A percentile compares a stretch with the other conserved stretches of the same genome.
These are phyloP conservation scores for Corniculantispora saksenae DNA, from an alignment of 2,329 filamentous ascomycete genomes.

Conservation along the genomic window DNA sequence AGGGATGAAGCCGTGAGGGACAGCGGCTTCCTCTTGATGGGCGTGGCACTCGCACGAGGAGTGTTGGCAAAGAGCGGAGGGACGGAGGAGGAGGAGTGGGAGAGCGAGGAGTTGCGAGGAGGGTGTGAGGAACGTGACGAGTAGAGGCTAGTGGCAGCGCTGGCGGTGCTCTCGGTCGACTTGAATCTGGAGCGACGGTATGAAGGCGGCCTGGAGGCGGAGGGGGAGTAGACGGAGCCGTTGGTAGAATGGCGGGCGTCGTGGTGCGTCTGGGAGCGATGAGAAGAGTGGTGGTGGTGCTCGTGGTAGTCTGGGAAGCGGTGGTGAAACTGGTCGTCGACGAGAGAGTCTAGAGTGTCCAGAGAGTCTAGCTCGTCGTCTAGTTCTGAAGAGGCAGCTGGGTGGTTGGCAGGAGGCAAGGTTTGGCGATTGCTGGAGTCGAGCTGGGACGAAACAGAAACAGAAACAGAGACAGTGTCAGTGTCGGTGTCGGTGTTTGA, in stretches of 20 bases:
- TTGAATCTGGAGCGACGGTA: constrained; percentile 13
- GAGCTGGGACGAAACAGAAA: constrained; percentile 29
- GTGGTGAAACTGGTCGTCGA: constrained; percentile 10
- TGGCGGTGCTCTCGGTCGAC: constrained; percentile 19
- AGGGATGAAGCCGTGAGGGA: constrained; percentile 56
- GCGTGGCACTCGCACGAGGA: constrained; percentile 25
- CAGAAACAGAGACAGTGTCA: too few species aligned
- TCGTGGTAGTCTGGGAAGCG: constrained; percentile 12
- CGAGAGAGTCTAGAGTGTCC: too few species aligned
- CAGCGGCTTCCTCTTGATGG: constrained; percentile 62
- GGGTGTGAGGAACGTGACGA: constrained; percentile 31
- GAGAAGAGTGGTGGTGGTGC: constrained; percentile 17
- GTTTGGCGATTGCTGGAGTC: not conserved
- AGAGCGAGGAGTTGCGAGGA: constrained; percentile 20
- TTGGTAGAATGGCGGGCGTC: constrained; percentile 4
- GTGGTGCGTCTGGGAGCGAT: not conserved
- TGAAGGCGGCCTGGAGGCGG: constrained; percentile 5
- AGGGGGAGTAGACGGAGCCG: constrained; percentile 1
- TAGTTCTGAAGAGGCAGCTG: not conserved
- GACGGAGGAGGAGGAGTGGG: constrained; percentile 18
- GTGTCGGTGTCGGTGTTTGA: constrained; percentile 40
- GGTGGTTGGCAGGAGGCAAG: not conserved
- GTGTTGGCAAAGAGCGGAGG: constrained; percentile 17
- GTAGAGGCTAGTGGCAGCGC: constrained; percentile 21
- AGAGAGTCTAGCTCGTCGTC: constrained; percentile 13